These are phyloP conservation scores for Leccinum obscurum DNA, from an alignment of 768 basidiomycete species.

Conservation along the genomic window DNA sequence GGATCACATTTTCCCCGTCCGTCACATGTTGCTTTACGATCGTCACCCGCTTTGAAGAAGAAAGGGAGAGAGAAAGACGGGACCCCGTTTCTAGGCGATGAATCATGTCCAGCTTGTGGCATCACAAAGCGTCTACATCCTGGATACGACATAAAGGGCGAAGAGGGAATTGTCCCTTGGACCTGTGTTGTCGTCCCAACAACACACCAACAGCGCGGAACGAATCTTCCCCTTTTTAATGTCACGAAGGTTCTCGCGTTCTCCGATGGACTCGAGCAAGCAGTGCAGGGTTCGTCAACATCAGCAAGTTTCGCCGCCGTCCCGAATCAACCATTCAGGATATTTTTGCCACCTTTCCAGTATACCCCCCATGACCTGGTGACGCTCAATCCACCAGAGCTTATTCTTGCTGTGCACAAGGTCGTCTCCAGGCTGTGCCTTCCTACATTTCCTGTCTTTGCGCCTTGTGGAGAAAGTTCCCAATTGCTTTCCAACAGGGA, in stretches of 20 bases:
- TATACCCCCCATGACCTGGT: slow-evolving; percentile 25
- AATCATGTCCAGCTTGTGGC: slow-evolving; percentile 28
- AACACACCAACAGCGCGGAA: slow-evolving; percentile 21
- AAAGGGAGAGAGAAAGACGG: slow-evolving; percentile 27
- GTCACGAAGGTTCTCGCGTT: slow-evolving; percentile 16
- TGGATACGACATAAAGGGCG: slow-evolving; percentile 24
- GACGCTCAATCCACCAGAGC: slow-evolving; percentile 24
- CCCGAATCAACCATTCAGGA: slow-evolving; percentile 5
- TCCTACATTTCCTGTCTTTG: slow-evolving; percentile 21
- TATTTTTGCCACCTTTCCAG: slow-evolving; percentile 13
- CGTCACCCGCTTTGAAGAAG: slow-evolving; percentile 22
- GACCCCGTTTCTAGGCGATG: slow-evolving; percentile 23
- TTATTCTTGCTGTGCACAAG: slow-evolving; percentile 31
- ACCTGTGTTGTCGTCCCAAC: slow-evolving; percentile 27
- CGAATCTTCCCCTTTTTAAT: slow-evolving; percentile 20
- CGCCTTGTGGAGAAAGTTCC: slow-evolving; percentile 7
- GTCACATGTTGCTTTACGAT: slow-evolving; percentile 11
- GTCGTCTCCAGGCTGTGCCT: slow-evolving; percentile 20
- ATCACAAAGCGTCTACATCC: slow-evolving; percentile 31
- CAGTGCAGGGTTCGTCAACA: slow-evolving; percentile 8
- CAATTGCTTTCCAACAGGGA: slow-evolving; percentile 15
- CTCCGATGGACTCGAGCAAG: slow-evolving; percentile 20
- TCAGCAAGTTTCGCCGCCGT: not conserved
- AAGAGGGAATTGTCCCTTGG: slow-evolving; percentile 20
- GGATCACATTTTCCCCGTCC: slow-evolving; percentile 39